These are phyloP conservation scores for Eucalyptus urophylla DNA, from an alignment of 345 rosid genomes.

Conservation along the genomic window DNA sequence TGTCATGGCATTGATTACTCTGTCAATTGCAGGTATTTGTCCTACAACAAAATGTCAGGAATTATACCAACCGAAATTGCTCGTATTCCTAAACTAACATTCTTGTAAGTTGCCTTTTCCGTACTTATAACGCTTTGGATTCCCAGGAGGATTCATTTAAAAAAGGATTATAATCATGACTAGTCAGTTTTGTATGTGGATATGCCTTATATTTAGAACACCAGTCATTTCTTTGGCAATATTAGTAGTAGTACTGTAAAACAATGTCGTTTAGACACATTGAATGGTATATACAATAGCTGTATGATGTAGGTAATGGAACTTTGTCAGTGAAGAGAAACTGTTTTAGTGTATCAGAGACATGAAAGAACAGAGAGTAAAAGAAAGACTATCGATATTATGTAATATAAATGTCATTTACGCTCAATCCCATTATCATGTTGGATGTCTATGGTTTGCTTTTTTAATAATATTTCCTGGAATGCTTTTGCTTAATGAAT, in stretches of 20 bases:
- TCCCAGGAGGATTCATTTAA: background rate
- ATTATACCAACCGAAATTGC: constrained; percentile 62
- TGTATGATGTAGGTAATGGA: background rate
- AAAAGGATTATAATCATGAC: background rate
- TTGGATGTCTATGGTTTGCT: background rate
- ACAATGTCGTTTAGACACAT: background rate
- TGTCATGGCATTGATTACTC: background rate
- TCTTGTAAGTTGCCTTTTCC: constrained; percentile 44
- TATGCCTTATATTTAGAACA: background rate
- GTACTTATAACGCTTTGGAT: background rate
- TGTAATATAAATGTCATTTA: background rate
- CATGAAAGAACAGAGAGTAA: background rate
- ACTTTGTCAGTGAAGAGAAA: background rate
- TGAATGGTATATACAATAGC: background rate
- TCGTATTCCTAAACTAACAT: constrained; percentile 66
- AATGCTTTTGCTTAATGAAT: background rate
- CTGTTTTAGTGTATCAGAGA: background rate
- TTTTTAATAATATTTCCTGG: background rate
- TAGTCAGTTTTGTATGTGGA: background rate
- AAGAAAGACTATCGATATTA: background rate
- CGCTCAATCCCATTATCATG: background rate
- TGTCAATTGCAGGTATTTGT: constrained; percentile 50
- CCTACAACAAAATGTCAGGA: constrained; percentile 80
- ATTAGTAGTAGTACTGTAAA: background rate
- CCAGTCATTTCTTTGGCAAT: background rate